Conservation (phyloP, 345 rosid genomes). For the Linum tenue region DNA sequence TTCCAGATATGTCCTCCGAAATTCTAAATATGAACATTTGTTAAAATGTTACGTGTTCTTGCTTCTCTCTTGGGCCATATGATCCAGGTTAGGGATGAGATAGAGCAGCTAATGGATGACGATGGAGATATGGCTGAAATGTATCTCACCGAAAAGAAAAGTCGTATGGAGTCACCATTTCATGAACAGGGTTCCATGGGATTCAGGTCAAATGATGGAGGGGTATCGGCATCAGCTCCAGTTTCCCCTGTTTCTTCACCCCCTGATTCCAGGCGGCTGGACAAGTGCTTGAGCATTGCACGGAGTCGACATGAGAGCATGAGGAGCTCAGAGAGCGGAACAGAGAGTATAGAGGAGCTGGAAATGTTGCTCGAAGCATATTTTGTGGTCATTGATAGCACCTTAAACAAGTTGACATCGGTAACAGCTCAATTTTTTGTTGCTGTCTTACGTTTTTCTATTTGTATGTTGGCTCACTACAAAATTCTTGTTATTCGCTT, state of each 20-base stretch:
- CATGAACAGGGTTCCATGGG: conserved; percentile 55
- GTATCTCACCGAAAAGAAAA: conserved; percentile 96
- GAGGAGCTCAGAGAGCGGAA: conserved; percentile 66
- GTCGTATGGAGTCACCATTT: conserved; percentile 64
- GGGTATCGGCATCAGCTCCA: conserved; percentile 68
- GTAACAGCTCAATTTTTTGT: conserved; percentile 24
- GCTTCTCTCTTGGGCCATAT: conserved; percentile 5
- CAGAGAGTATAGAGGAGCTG: conserved; percentile 80
- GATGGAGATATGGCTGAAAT: conserved; percentile 99
- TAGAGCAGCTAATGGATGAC: conserved; percentile 99
- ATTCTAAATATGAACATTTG: conserved; percentile 3
- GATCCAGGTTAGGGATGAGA: conserved; percentile 87
- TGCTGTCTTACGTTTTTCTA: conserved; percentile 1
- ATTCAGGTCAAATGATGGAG: conserved; percentile 64
- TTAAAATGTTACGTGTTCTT: not conserved
- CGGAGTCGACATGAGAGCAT: conserved; percentile 90
- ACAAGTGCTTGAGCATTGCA: conserved; percentile 77
- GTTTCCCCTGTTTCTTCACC: conserved; percentile 94
- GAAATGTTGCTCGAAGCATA: conserved; percentile 99
- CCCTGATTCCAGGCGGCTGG: conserved; percentile 68
- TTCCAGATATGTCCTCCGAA: conserved; percentile 1
- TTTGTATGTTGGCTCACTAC: not conserved
- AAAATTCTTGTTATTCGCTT: not conserved
- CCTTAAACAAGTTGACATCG: conserved; percentile 91
- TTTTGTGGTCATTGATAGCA: conserved; percentile 93